These are phyloP conservation scores for Fraxinus paxiana DNA, from an alignment of 305 asterid genomes.

Conservation along the genomic window DNA sequence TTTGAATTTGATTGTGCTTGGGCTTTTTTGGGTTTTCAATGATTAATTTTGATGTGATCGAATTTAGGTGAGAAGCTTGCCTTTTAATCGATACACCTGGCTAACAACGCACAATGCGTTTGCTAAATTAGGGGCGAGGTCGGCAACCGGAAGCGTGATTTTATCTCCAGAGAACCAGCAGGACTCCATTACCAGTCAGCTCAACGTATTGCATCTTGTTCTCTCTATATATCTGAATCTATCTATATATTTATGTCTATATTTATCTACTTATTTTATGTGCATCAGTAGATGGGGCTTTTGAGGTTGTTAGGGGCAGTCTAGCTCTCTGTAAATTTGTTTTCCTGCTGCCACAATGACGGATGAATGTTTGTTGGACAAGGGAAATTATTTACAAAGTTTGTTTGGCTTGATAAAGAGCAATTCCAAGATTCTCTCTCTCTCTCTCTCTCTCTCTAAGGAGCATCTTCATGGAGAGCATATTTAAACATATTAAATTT, in stretches of 20 bases:
- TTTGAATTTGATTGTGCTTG: neutral
- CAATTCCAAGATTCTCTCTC: neutral
- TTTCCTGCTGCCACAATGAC: neutral
- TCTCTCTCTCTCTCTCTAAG: too few relatives aligned
- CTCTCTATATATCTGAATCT: neutral
- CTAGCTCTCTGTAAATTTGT: slow-evolving; percentile 14
- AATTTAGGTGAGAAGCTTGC: slow-evolving; percentile 69
- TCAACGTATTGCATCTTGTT: slow-evolving; percentile 41
- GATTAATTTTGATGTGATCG: slow-evolving; percentile 20
- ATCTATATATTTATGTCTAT: neutral
- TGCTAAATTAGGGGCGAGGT: slow-evolving; percentile 61
- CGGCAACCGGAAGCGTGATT: slow-evolving; percentile 59
- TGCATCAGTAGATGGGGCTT: slow-evolving; percentile 7
- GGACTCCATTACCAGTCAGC: slow-evolving; percentile 79
- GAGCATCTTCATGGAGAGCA: neutral
- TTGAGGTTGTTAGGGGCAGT: slow-evolving; percentile 30
- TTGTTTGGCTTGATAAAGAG: slow-evolving; percentile 13
- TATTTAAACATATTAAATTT: too few relatives aligned
- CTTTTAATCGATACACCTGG: slow-evolving; percentile 86
- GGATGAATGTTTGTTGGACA: slow-evolving; percentile 31
- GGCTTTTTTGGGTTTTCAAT: neutral
- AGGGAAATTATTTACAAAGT: slow-evolving; percentile 9
- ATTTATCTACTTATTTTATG: neutral
- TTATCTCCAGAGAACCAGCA: slow-evolving; percentile 75
- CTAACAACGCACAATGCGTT: slow-evolving; percentile 80